These are phyloP conservation scores for Polyporus arcularius DNA, from an alignment of 768 basidiomycete species.

Conservation along the genomic window DNA sequence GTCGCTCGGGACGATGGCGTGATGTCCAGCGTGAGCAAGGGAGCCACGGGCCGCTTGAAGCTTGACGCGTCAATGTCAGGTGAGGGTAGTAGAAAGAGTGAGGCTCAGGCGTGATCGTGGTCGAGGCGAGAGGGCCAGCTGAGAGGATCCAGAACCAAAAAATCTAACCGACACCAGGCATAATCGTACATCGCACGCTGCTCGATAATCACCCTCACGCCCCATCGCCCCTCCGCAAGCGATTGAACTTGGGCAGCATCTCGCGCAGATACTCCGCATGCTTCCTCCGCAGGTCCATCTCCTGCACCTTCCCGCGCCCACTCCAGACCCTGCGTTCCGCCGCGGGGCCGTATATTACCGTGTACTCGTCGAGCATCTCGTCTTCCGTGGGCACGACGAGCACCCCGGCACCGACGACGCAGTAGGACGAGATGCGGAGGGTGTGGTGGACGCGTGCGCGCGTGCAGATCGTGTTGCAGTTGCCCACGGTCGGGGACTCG, in stretches of 20 bases:
- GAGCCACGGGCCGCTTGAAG: no score
- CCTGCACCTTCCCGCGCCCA: conserved; percentile 81
- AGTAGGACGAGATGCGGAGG: conserved; percentile 75
- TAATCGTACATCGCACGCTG: no score
- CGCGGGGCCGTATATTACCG: conserved; percentile 77
- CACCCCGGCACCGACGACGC: conserved; percentile 81
- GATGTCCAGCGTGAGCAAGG: no score
- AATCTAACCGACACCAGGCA: no score
- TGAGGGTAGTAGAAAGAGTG: no score
- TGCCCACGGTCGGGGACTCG: conserved; percentile 82
- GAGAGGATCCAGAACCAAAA: no score
- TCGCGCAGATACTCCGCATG: conserved; percentile 92
- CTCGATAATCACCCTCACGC: conserved; percentile 4
- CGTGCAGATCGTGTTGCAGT: conserved; percentile 85
- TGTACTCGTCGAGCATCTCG: conserved; percentile 80
- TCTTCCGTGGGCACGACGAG: conserved; percentile 78
- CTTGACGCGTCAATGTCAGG: no score
- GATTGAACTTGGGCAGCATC: conserved; percentile 88
- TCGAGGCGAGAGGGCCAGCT: no score
- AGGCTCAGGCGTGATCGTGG: no score
- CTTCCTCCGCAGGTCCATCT: conserved; percentile 79
- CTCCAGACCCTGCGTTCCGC: conserved; percentile 82
- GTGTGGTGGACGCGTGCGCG: conserved; percentile 83
- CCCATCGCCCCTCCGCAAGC: conserved; percentile 41
- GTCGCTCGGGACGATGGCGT: no score